Evolutionary conservation across 78 protist species (phyloP), one percentile per base, ranked within the genome.

Genomic region (Anaeramoeba ignava): DNA sequence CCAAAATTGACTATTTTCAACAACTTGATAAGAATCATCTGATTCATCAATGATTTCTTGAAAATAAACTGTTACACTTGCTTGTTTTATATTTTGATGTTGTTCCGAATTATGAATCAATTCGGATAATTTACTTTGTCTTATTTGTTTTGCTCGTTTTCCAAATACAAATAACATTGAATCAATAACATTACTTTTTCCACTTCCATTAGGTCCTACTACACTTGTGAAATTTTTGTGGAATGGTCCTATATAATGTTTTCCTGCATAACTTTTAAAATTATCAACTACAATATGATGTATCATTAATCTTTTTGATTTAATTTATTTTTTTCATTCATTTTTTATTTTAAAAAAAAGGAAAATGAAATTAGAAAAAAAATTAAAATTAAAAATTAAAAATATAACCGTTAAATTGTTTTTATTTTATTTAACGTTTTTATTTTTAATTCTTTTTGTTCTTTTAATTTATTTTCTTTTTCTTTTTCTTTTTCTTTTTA

Each of bases 171-270:
- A 98, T 37, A 95, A 91, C 89, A 98, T 83, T 8, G 99, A 94
- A 82, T 98, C 99, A 67, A 98, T 95, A 27, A 98, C 99, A 84
- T 98, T 98, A 37, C 97, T 92, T 85, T 98, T 98, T 73, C 99
- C 99, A 23, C 93, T 87, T 54, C 99, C 99, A 81, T 98, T 98
- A 34, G 99, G 99, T 0, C 99, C 99, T 2, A 98, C 95, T 27
- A 98, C 91, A 0, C 36, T 54, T 54, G 73, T 54, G 17, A 54
- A 54, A 8, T 17, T 54, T 54, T 54, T 54, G 17, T 54, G 73
- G 17, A 54, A 54, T 54, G 73, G 73, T 54, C 73, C 73, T 54
- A 54, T 54, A 27, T 54, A 8, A 54, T 54, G 73, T 54, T 8
- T 54, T 54, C 73, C 73, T 27, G 8, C 8, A 54, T 54, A 54